phyloP scores from a whole-genome alignment of 805 yeast genomes.

The Ogataea minuta region DNA sequence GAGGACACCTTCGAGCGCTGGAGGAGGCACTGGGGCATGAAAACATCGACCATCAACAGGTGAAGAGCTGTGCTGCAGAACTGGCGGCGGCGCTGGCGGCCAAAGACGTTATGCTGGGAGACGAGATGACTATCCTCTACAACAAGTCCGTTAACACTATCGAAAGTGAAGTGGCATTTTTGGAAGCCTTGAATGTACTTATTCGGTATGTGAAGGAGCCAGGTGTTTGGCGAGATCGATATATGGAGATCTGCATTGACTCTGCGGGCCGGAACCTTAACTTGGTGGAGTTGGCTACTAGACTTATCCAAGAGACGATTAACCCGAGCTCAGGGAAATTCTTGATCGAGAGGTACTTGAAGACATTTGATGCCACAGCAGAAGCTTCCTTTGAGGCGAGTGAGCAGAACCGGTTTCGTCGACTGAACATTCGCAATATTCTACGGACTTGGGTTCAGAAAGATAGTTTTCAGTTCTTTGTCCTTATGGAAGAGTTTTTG shows the following conservation, averaged over 20 bases:
- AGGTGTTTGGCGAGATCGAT: slow-evolving; percentile 49
- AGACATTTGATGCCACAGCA: slow-evolving; percentile 12
- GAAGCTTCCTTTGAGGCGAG: slow-evolving; percentile 28
- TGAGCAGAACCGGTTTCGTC: slow-evolving; percentile 50
- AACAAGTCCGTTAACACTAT: slow-evolving; percentile 21
- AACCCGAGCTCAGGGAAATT: slow-evolving; percentile 15
- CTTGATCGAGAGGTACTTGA: slow-evolving; percentile 25
- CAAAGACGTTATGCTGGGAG: slow-evolving; percentile 1
- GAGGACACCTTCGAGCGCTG: slow-evolving; percentile 4
- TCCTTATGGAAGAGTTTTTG: slow-evolving; percentile 37
- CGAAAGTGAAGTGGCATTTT: slow-evolving; percentile 37
- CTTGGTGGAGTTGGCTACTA: slow-evolving; percentile 20
- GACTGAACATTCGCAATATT: slow-evolving; percentile 41
- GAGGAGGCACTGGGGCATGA: slow-evolving; percentile 1
- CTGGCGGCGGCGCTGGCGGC: neutral
- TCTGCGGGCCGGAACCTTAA: slow-evolving; percentile 52
- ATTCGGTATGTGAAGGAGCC: slow-evolving; percentile 33
- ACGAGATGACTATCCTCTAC: slow-evolving; percentile 3
- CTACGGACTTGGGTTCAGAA: slow-evolving; percentile 43
- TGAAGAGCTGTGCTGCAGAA: neutral
- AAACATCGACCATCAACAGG: neutral
- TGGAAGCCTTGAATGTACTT: slow-evolving; percentile 38
- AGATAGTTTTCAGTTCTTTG: slow-evolving; percentile 38
- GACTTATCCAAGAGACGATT: slow-evolving; percentile 11
- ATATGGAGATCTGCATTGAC: slow-evolving; percentile 51